Evolutionary conservation across 495 filamentous ascomycete genomes (phyloP), one percentile per base, ranked within the genome.

Genomic region (Chaetomium fimeti): DNA sequence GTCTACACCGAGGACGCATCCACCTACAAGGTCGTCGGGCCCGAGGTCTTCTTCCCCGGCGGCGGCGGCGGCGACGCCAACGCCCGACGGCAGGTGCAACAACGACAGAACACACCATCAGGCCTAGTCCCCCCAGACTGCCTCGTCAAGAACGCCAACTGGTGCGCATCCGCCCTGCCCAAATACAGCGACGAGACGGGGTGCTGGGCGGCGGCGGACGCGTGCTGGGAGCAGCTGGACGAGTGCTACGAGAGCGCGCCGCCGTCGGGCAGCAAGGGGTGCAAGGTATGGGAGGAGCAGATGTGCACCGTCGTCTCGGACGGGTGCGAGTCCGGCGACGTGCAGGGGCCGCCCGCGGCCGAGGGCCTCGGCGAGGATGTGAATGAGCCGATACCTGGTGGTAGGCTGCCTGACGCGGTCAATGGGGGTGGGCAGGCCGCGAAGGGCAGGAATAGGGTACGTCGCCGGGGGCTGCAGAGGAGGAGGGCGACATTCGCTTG

Each of bases 91-190:
- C 36, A n/a, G n/a, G n/a, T n/a, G n/a, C n/a, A 42, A 22, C 49
- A 56, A 48, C 51, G n/a, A 13, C 20, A 24, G 68, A 60, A 40
- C 77, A 81, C 56, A 70, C 66, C n/a, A 60, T 77, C 13, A 36
- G 82, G 81, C 42, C 69, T 74, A 15, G 76, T 84, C 48, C 87
- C 86, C 0, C 54, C 68, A 0, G 71, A 74, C 52, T 89, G 84
- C 71, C 76, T 89, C 36, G 71, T 88, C 56, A 81, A 83, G 63
- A 90, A 89, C 68, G 88, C 77, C 43, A 89, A 91, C 74, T 92
- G 89, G 89, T 90, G 87, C 71, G 87, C 81, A 38, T 67, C 79
- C 24, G 82, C 89, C 66, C 75, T 89, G 0, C 72, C 83, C 0
- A 62, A 61, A 11, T 91, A 87, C 72, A 75, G 71, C 6, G 75